phyloP scores from a whole-genome alignment of 1,284 basidiomycete genomes.

The Volvariella surrecta region DNA sequence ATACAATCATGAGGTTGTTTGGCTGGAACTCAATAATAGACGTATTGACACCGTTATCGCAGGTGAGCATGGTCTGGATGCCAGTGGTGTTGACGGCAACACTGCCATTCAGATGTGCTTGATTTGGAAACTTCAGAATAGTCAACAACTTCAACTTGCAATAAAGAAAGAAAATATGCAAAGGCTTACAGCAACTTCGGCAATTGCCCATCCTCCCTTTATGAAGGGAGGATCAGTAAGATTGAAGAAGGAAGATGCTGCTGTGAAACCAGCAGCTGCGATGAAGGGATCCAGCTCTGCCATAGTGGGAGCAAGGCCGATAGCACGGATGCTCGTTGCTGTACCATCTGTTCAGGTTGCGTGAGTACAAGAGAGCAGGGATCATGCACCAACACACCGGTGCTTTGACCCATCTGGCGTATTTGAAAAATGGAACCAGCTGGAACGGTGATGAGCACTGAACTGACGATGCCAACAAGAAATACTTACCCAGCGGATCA shows the following conservation, averaged over 20 bases:
- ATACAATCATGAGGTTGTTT: slow-evolving; percentile 24
- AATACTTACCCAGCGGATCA: slow-evolving; percentile 41
- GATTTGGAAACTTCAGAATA: slow-evolving; percentile 34
- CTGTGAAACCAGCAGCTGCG: slow-evolving; percentile 45
- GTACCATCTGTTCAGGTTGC: slow-evolving; percentile 20
- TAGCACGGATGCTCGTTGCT: slow-evolving; percentile 28
- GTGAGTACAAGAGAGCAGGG: background rate
- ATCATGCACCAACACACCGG: slow-evolving; percentile 20
- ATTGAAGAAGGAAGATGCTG: slow-evolving; percentile 31
- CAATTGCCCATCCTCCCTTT: slow-evolving; percentile 36
- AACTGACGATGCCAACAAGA: too few species aligned
- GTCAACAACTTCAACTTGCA: background rate
- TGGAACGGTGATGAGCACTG: slow-evolving; percentile 10
- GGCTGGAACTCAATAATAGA: background rate
- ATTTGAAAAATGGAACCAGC: slow-evolving; percentile 51
- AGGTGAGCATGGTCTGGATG: slow-evolving; percentile 38
- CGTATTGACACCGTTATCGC: slow-evolving; percentile 21
- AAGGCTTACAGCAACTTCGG: slow-evolving; percentile 34
- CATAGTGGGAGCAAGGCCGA: slow-evolving; percentile 36
- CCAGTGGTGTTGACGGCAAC: slow-evolving; percentile 45
- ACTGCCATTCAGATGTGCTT: slow-evolving; percentile 40
- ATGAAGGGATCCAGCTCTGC: slow-evolving; percentile 41
- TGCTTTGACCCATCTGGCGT: slow-evolving; percentile 25
- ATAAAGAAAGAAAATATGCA: background rate
- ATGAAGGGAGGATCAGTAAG: slow-evolving; percentile 49